Conservation (phyloP, 805 yeast species). For the Blastobotrys chiropterorum region DNA sequence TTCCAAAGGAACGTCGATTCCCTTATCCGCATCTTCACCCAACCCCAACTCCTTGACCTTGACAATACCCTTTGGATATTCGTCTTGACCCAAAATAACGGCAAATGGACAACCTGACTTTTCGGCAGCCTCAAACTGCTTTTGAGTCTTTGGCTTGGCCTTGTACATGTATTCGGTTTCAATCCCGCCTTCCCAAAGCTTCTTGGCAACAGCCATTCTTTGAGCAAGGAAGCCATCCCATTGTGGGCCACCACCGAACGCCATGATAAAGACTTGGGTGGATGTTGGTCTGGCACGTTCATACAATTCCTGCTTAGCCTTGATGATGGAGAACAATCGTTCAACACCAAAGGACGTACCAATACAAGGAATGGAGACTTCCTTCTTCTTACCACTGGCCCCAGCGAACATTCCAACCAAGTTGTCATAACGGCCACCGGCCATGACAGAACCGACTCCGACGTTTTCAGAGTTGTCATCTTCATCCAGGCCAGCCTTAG, state of each 20-base stretch:
- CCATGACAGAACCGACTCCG: constrained; percentile 98
- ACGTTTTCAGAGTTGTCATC: constrained; percentile 96
- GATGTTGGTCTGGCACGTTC: constrained; percentile 71
- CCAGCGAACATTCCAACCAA: constrained; percentile 93
- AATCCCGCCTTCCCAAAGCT: constrained; percentile 82
- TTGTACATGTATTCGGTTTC: constrained; percentile 90
- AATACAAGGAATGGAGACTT: constrained; percentile 85
- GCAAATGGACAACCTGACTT: constrained; percentile 86
- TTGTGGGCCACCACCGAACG: constrained; percentile 96
- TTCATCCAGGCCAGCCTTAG: constrained; percentile 43
- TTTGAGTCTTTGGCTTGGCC: constrained; percentile 88
- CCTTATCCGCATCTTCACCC: constrained; percentile 82
- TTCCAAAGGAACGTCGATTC: constrained; percentile 62
- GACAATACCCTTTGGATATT: constrained; percentile 69
- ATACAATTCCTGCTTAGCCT: constrained; percentile 60
- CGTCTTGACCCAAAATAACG: constrained; percentile 94
- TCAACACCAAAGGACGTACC: constrained; percentile 97
- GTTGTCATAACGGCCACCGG: constrained; percentile 97
- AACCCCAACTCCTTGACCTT: constrained; percentile 87
- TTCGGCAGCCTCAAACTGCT: constrained; percentile 97
- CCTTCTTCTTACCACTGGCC: constrained; percentile 39
- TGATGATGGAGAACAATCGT: constrained; percentile 83
- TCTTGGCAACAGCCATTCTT: constrained; percentile 80
- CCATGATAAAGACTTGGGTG: constrained; percentile 94
- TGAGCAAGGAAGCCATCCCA: constrained; percentile 92